phyloP scores from a whole-genome alignment of 805 yeast species.

The Suhomyces emberorum region DNA sequence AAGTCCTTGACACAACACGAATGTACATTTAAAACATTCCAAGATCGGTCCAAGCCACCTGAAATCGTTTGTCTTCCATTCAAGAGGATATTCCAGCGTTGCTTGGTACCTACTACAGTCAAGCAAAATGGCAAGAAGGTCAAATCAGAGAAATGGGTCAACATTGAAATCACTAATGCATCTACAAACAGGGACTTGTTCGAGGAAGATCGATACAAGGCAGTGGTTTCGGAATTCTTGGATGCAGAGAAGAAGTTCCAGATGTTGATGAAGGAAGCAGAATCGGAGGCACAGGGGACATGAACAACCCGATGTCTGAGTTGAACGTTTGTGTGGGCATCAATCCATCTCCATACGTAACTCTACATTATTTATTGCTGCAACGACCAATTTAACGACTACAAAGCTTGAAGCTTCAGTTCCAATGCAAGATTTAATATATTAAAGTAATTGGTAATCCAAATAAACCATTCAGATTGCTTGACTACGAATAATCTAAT shows the following conservation, averaged over 20 bases:
- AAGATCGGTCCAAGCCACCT: constrained; percentile 20
- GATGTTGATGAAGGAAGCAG: constrained; percentile 26
- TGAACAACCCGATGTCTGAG: too few species aligned
- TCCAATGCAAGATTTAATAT: too few species aligned
- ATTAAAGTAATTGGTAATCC: not conserved
- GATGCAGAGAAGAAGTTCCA: constrained; percentile 38
- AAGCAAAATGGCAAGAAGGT: constrained; percentile 26
- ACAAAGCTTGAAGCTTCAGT: not conserved
- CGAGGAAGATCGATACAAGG: constrained; percentile 16
- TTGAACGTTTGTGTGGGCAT: too few species aligned
- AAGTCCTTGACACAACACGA: constrained; percentile 39
- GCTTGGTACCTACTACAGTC: constrained; percentile 24
- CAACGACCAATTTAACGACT: too few species aligned
- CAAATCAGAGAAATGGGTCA: constrained; percentile 29
- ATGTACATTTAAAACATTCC: constrained; percentile 36
- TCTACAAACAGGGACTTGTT: constrained; percentile 27
- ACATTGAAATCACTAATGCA: constrained; percentile 37
- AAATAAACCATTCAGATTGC: not conserved
- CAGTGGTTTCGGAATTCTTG: constrained; percentile 31
- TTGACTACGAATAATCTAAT: constrained; percentile 26
- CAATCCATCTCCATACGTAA: too few species aligned
- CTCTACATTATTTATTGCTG: too few species aligned
- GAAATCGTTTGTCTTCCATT: constrained; percentile 43
- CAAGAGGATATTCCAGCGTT: constrained; percentile 39
- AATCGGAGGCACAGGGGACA: too few species aligned